phyloP scores from a whole-genome alignment of 371 early-diverging fungal species.

The Rhizomucor pusillus region DNA sequence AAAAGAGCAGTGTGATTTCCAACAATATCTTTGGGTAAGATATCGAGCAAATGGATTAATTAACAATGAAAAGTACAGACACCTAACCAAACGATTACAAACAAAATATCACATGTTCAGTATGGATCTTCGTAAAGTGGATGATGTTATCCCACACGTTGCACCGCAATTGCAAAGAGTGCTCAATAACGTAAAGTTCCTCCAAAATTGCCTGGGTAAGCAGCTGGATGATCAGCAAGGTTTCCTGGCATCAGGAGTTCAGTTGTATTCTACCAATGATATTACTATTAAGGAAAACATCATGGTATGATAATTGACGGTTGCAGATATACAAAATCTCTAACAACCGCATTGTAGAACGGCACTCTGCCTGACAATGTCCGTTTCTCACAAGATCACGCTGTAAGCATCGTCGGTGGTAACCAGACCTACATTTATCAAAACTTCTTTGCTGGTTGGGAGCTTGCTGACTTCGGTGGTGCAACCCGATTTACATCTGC shows the following conservation, averaged over 20 bases:
- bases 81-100: too few relatives aligned
- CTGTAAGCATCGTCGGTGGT: slow-evolving; percentile 30
- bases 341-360: slow-evolving; percentile 24
- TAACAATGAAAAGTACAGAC: background rate
- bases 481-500: slow-evolving; percentile 43
- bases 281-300: slow-evolving; percentile 42
- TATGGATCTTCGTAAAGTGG: slow-evolving; percentile 36
- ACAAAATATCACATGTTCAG: slow-evolving; percentile 5
- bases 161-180: slow-evolving; percentile 18
- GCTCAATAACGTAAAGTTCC: slow-evolving; percentile 19
- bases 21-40: slow-evolving; percentile 46
- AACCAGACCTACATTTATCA: slow-evolving; percentile 43
- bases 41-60: background rate
- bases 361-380: slow-evolving; percentile 36
- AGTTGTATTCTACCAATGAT: slow-evolving; percentile 28
- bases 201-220: slow-evolving; percentile 21
- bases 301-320: slow-evolving; percentile 11
- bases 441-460: slow-evolving; percentile 48
- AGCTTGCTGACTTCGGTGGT: slow-evolving; percentile 42
- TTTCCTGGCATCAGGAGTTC: slow-evolving; percentile 39
- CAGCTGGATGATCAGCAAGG: slow-evolving; percentile 31
- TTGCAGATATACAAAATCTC: too few relatives aligned
- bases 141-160: slow-evolving; percentile 19
- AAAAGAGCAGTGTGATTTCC: slow-evolving; percentile 35
- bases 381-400: slow-evolving; percentile 37